Percentiles rank a stretch among this genome's conserved stretches.
phyloP scores from a whole-genome alignment of 495 filamentous ascomycete species.

The Mycothermus thermophilus region DNA sequence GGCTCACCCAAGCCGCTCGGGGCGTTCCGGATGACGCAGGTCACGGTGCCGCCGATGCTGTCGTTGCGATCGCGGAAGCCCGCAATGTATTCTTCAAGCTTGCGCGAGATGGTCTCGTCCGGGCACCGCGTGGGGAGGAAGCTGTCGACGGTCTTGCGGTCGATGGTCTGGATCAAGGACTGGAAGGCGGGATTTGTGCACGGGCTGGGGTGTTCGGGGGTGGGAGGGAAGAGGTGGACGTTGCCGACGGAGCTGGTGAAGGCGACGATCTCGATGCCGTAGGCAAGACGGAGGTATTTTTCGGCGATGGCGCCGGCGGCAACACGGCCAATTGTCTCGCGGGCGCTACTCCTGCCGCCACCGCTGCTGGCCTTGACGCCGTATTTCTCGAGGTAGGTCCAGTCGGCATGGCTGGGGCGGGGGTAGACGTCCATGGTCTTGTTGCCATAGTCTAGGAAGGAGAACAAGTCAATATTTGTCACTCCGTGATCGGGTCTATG shows the following conservation, averaged over 20 bases:
- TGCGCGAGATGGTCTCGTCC: slow-evolving; percentile 42
- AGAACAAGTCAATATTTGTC: not conserved
- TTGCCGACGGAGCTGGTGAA: slow-evolving; percentile 79
- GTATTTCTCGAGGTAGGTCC: slow-evolving; percentile 95
- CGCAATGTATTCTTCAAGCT: slow-evolving; percentile 72
- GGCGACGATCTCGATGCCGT: slow-evolving; percentile 81
- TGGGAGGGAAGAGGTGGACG: slow-evolving; percentile 73
- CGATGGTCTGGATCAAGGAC: slow-evolving; percentile 55
- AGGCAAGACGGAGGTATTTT: slow-evolving; percentile 70
- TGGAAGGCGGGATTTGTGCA: slow-evolving; percentile 80
- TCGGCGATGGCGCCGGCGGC: slow-evolving; percentile 93
- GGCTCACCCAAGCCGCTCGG: slow-evolving; percentile 87
- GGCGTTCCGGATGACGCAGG: slow-evolving; percentile 85
- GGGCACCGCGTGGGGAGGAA: slow-evolving; percentile 83
- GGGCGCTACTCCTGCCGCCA: slow-evolving; percentile 79
- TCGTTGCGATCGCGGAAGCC: slow-evolving; percentile 68
- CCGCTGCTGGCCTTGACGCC: slow-evolving; percentile 88
- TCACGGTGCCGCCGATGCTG: slow-evolving; percentile 92
- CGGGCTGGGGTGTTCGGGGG: slow-evolving; percentile 52
- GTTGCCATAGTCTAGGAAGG: slow-evolving; percentile 69
- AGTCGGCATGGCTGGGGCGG: slow-evolving; percentile 87
- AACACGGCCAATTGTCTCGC: slow-evolving; percentile 89
- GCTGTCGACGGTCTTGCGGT: slow-evolving; percentile 65
- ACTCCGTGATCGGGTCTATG: not conserved
- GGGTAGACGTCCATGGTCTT: slow-evolving; percentile 88